Evolutionary conservation across 2,329 filamentous ascomycete species (phyloP).

Genomic region (Beauveria sp.): DNA sequence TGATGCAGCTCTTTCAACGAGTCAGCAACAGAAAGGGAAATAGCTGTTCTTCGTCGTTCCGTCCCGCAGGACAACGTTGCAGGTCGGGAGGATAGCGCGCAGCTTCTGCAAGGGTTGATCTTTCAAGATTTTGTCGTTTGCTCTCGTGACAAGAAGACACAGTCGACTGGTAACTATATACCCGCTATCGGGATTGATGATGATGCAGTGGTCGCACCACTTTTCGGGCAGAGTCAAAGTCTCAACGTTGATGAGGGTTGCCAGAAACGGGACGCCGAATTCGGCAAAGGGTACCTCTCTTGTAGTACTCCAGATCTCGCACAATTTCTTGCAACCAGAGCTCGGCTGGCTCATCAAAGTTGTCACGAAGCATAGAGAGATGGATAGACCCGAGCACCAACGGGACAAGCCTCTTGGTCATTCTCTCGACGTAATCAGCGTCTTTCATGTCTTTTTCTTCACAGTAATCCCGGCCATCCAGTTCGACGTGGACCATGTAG

Average conservation of each 20-base stretch:
- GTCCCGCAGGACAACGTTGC: no score
- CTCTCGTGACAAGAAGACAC: not conserved
- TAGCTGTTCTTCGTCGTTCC: no score
- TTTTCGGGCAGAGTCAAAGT: not conserved
- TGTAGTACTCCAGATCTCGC: not conserved
- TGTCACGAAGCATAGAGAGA: not conserved
- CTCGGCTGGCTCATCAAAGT: no score
- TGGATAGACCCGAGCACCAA: not conserved
- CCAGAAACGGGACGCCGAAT: not conserved
- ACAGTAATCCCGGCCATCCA: not conserved
- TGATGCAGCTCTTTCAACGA: not conserved
- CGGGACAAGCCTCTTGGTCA: not conserved
- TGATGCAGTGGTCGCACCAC: not conserved
- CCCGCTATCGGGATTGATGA: not conserved
- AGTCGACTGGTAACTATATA: not conserved
- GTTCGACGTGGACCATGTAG: slow-evolving; percentile 8
- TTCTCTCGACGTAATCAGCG: not conserved
- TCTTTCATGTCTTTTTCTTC: not conserved
- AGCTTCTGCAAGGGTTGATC: not conserved
- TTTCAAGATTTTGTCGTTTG: not conserved
- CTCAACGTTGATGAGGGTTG: slow-evolving; percentile 1
- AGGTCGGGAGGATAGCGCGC: not conserved
- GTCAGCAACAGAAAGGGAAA: slow-evolving; percentile 7
- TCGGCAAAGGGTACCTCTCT: not conserved
- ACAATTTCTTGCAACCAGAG: not conserved